Conservation (phyloP, 164 flowering plant genomes). For the Chloranthus sessilifolius region DNA sequence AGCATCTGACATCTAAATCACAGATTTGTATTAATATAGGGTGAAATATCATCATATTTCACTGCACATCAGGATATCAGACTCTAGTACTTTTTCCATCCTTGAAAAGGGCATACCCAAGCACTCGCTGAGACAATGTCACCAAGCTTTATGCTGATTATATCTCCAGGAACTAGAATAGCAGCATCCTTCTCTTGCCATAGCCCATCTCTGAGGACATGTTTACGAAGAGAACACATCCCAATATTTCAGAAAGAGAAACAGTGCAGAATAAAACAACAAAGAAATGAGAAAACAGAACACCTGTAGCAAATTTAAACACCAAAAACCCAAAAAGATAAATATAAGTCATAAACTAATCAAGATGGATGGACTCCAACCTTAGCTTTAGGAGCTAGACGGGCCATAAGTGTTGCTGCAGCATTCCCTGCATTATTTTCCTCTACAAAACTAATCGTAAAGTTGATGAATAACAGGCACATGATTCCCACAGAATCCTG, state of each 20-base stretch:
- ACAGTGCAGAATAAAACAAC: too few relatives aligned
- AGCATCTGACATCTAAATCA: too few relatives aligned
- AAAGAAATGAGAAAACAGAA: too few relatives aligned
- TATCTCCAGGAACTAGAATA: slow-evolving; percentile 82
- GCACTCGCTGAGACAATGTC: slow-evolving; percentile 91
- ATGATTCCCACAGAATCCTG: slow-evolving; percentile 79
- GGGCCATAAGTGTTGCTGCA: slow-evolving; percentile 84
- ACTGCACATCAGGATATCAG: slow-evolving; percentile 79
- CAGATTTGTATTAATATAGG: too few relatives aligned
- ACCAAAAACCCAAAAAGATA: too few relatives aligned
- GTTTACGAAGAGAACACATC: slow-evolving; percentile 12
- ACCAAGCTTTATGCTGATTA: slow-evolving; percentile 80
- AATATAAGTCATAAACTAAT: too few relatives aligned
- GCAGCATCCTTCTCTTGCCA: slow-evolving; percentile 86
- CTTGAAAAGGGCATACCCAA: slow-evolving; percentile 92
- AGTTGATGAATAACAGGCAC: slow-evolving; percentile 62
- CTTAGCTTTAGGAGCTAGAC: slow-evolving; percentile 77
- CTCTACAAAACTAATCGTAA: slow-evolving; percentile 83
- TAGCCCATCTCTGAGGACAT: slow-evolving; percentile 78
- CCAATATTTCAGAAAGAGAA: too few relatives aligned
- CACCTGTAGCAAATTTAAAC: too few relatives aligned
- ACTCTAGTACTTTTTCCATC: slow-evolving; percentile 68
- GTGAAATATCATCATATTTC: too few relatives aligned
- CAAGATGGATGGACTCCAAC: slow-evolving; percentile 20
- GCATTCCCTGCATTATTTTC: slow-evolving; percentile 94